Evolutionary conservation across 331 rosid genomes (phyloP).

Genomic region (Acacia concinna): DNA sequence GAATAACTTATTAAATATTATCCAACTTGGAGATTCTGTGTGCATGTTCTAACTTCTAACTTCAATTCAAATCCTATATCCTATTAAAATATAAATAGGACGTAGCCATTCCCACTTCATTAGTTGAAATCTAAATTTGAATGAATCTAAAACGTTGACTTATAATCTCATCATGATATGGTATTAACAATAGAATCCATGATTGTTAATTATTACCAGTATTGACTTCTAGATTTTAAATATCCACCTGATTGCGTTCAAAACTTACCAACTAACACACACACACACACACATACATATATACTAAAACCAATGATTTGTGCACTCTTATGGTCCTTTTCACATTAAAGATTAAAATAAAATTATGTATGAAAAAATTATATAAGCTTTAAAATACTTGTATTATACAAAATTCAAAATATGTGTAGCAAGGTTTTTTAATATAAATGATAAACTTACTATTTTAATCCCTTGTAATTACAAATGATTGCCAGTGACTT

Average conservation of each 20-base stretch:
- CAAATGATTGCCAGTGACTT: not conserved
- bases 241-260: not conserved
- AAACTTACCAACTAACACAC: not conserved
- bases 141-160: conserved; percentile 12
- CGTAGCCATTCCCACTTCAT: not conserved
- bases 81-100: not conserved
- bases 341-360: not conserved
- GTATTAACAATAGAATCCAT: not conserved
- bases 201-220: not conserved
- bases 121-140: not conserved
- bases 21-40: not conserved
- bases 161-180: not conserved
- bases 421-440: not conserved
- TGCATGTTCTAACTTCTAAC: not conserved
- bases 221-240: not conserved
- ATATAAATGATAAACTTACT: not conserved
- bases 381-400: not conserved
- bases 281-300: too few species aligned
- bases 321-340: not conserved
- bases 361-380: not conserved
- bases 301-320: not conserved
- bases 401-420: not conserved
- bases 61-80: not conserved
- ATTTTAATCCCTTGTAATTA: not conserved
- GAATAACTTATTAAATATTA: not conserved